phyloP scores from a whole-genome alignment of 2,329 filamentous ascomycete species.

The Pseudocercospora fijiensis region DNA sequence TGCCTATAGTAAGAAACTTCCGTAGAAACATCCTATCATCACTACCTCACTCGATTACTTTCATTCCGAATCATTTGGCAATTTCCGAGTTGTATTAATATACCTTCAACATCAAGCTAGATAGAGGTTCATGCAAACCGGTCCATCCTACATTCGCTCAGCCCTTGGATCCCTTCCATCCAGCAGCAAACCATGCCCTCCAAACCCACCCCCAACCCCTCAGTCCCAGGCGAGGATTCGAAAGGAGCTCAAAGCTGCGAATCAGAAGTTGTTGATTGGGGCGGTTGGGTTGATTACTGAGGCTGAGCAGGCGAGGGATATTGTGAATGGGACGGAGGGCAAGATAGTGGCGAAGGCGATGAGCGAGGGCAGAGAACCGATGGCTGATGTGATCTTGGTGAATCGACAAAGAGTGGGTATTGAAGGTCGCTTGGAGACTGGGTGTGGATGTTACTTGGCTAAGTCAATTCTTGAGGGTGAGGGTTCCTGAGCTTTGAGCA shows the following conservation, averaged over 20 bases:
- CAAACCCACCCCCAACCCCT: too few species aligned
- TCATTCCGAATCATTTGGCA: too few species aligned
- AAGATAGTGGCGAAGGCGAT: constrained; percentile 37
- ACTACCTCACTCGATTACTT: too few species aligned
- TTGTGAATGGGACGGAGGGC: constrained; percentile 36
- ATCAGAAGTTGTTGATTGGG: constrained; percentile 49
- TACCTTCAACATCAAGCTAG: too few species aligned
- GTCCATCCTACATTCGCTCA: too few species aligned
- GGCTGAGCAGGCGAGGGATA: constrained; percentile 51
- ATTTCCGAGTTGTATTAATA: too few species aligned
- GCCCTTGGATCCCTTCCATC: too few species aligned
- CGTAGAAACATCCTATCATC: too few species aligned
- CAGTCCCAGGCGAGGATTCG: constrained; percentile 40
- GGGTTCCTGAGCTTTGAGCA: constrained; percentile 39
- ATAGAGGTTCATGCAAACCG: too few species aligned
- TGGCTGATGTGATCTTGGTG: constrained; percentile 54
- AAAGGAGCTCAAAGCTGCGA: constrained; percentile 40
- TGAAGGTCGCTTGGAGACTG: constrained; percentile 52
- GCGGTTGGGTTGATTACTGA: constrained; percentile 56
- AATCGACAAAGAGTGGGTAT: constrained; percentile 55
- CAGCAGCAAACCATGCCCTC: too few species aligned
- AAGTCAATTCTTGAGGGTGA: constrained; percentile 45
- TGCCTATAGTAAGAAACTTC: too few species aligned
- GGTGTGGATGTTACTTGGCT: constrained; percentile 52
- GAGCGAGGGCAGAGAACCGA: constrained; percentile 39